phyloP scores from a whole-genome alignment of 441 rosid genomes.

The Gossypium aridum region DNA sequence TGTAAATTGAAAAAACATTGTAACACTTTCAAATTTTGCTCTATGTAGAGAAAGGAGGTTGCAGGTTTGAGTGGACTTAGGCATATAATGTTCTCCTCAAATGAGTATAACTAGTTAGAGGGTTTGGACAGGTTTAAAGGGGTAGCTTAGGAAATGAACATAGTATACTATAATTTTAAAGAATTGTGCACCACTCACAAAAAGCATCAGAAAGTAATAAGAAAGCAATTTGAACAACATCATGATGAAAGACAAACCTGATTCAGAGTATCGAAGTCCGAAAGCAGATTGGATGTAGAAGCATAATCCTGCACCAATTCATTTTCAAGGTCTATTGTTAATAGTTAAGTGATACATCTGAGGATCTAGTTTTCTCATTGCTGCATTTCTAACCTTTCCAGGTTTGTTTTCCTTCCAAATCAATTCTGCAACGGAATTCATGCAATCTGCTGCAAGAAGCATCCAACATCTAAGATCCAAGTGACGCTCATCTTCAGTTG shows the following conservation, averaged over 20 bases:
- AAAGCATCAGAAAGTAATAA: not conserved
- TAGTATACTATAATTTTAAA: not conserved
- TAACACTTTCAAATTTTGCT: not conserved
- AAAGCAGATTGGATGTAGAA: conserved; percentile 64
- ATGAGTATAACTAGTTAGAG: not conserved
- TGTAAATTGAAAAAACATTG: not conserved
- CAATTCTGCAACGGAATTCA: conserved; percentile 65
- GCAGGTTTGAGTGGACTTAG: no score
- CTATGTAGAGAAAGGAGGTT: not conserved
- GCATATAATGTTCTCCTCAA: no score
- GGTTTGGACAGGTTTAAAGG: no score
- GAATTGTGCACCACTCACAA: not conserved
- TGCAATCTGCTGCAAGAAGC: conserved; percentile 95
- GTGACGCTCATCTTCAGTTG: conserved; percentile 87
- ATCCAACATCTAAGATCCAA: conserved; percentile 99
- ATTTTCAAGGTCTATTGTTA: conserved; percentile 16
- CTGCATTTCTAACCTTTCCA: conserved; percentile 46
- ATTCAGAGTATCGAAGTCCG: conserved; percentile 74
- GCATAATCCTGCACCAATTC: conserved; percentile 62
- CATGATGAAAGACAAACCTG: conserved; percentile 42
- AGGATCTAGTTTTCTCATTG: not conserved
- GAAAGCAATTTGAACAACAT: not conserved
- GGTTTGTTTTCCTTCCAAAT: conserved; percentile 36
- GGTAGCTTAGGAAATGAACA: no score
- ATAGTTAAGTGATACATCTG: not conserved